A percentile compares a stretch with the other conserved stretches of the same genome.
These are phyloP conservation scores for Hyphopichia homilentoma DNA, from an alignment of 805 yeast genomes.

Conservation along the genomic window DNA sequence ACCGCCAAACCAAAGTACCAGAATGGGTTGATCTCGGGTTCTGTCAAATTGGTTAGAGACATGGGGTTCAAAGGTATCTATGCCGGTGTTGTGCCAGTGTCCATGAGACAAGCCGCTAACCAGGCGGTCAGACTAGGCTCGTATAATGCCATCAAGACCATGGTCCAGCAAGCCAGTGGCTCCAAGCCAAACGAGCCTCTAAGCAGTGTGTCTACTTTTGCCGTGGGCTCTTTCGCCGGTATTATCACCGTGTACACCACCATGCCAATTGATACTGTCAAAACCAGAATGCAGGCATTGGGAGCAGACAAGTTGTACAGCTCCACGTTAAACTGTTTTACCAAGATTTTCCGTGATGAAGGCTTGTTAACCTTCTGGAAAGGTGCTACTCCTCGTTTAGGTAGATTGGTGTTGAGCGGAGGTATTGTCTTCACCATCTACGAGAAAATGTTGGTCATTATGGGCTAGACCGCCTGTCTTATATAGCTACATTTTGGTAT, in stretches of 20 bases:
- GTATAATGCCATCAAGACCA: conserved; percentile 79
- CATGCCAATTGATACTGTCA: conserved; percentile 94
- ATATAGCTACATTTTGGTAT: too few species aligned
- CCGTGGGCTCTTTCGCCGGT: conserved; percentile 89
- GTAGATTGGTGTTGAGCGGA: conserved; percentile 88
- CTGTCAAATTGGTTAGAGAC: conserved; percentile 64
- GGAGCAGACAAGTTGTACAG: conserved; percentile 69
- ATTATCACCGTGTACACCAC: conserved; percentile 86
- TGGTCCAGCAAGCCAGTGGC: conserved; percentile 66
- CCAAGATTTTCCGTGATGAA: conserved; percentile 74
- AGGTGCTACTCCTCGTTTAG: conserved; percentile 96
- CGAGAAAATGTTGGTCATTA: conserved; percentile 75
- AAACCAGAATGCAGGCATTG: conserved; percentile 94
- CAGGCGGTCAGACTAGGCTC: conserved; percentile 93
- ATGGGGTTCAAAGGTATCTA: conserved; percentile 82
- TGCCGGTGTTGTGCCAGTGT: conserved; percentile 88
- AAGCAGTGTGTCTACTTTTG: conserved; percentile 74
- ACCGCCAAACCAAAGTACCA: conserved; percentile 73
- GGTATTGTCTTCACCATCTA: conserved; percentile 97
- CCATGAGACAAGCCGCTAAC: conserved; percentile 93
- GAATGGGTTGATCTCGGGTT: conserved; percentile 56
- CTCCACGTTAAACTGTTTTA: conserved; percentile 80
- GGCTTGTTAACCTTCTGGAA: conserved; percentile 93
- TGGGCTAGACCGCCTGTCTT: conserved; percentile 37
- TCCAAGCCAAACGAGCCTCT: conserved; percentile 70